phyloP scores from a whole-genome alignment of 2,329 filamentous ascomycete species.

The Stachybotrys echinatus region DNA sequence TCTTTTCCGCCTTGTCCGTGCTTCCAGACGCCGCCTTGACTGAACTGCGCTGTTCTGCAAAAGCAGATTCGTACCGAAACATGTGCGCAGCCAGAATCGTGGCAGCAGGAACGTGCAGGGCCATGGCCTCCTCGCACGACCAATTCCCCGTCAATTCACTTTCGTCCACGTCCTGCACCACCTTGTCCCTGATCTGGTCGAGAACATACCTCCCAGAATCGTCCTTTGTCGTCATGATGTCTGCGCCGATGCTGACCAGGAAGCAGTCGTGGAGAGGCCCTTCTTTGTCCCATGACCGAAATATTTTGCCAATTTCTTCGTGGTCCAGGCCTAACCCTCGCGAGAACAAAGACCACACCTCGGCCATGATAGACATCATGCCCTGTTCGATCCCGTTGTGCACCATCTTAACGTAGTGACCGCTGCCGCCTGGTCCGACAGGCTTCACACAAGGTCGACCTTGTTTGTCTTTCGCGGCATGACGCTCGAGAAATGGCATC shows the following conservation, averaged over 20 bases:
- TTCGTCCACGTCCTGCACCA: conserved; percentile 63
- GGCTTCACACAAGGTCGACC: conserved; percentile 55
- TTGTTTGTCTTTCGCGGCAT: conserved; percentile 55
- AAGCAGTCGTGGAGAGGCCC: conserved; percentile 56
- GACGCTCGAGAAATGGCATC: conserved; percentile 54
- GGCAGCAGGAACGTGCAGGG: conserved; percentile 57
- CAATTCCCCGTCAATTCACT: conserved; percentile 64
- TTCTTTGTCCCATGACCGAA: conserved; percentile 53
- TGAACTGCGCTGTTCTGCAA: conserved; percentile 48
- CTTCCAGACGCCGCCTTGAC: conserved; percentile 25
- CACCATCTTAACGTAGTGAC: conserved; percentile 72
- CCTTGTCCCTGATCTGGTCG: conserved; percentile 60
- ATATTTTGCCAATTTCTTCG: conserved; percentile 55
- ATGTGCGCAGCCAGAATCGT: conserved; percentile 60
- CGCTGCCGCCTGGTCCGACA: conserved; percentile 57
- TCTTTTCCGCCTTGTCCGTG: conserved; percentile 32
- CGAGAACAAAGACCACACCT: conserved; percentile 60
- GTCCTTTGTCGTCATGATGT: conserved; percentile 50
- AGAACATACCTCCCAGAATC: conserved; percentile 44
- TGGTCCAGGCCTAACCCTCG: conserved; percentile 51
- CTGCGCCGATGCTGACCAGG: conserved; percentile 56
- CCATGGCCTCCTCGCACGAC: conserved; percentile 57
- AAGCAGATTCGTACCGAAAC: conserved; percentile 58
- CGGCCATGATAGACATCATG: conserved; percentile 60
- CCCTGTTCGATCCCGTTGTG: conserved; percentile 72